Evolutionary conservation across 164 flowering plant species (phyloP), one percentile per base, ranked within the genome.

Genomic region (Santalum album): DNA sequence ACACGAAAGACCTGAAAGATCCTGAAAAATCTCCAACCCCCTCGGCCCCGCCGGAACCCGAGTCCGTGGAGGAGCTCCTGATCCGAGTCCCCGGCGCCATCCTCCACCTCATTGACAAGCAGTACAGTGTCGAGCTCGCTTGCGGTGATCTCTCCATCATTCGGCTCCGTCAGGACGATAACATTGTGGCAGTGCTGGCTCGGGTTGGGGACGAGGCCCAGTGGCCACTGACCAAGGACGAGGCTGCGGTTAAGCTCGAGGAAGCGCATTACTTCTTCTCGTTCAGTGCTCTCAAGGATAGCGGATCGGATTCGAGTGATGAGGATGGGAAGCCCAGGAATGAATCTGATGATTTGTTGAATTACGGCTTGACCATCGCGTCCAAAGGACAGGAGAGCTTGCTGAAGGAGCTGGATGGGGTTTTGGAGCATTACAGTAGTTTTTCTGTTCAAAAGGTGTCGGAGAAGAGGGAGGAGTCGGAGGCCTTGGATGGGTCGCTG

Each of bases 311-410:
- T 49, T 60, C 57, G 11, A 11, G 23, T 44, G 56, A 22, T 46
- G 59, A 48, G 17, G 56, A 56, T 10, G 58, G 15, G 63, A 38
- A 38, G 14, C 3, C 16, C 16, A 38, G 17, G 14, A 38, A 11
- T 38, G 42, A 38, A 58, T 5, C 66, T 66, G 57, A 56, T 22
- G 36, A 69, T 38, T 4, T 75, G 56, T 54, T 92, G 62, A 92
- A 77, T 42, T 89, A 89, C 39, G 97, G 97, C 5, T 29, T 94
- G 62, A 94, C 96, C 17, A 62, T 90, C 20, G 92, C 88, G 1
- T 72, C 90, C 0, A 79, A 86, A 38, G 99, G 96, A 19, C 87
- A 92, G 51, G 84, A 77, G 55, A 25, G 45, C 0, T 32, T 72
- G 64, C 27, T 94, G 69, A 70, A 60, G 63, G 66, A 78, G 35